Evolutionary conservation across 176 grass and related monocot genomes (phyloP).

Genomic region (Puccinellia tenuiflora): DNA sequence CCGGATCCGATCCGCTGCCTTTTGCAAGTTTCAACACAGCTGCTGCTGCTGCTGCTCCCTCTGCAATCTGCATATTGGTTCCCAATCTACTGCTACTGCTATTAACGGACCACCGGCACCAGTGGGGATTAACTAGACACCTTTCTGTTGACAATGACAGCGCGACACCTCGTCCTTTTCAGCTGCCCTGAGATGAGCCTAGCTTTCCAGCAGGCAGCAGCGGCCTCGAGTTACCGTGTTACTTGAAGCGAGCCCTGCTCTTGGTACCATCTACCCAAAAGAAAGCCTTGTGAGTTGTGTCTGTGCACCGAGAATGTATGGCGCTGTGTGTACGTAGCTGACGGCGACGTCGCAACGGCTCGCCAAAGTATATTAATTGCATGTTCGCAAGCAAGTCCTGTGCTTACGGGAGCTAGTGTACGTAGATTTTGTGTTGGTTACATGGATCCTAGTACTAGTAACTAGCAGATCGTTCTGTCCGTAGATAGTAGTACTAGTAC

Average conservation of each 20-base stretch:
- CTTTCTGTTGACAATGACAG: conserved; percentile 26
- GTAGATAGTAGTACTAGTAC: neutral
- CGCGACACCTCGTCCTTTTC: conserved; percentile 33
- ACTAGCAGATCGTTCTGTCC: neutral
- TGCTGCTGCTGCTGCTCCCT: neutral
- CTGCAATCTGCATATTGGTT: neutral
- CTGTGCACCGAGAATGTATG: too few relatives aligned
- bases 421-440: conserved; percentile 17
- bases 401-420: neutral
- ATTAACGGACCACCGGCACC: too few relatives aligned
- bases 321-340: too few relatives aligned
- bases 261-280: too few relatives aligned
- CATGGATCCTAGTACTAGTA: neutral
- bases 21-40: neutral
- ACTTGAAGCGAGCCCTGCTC: too few relatives aligned
- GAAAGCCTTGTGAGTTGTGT: too few relatives aligned
- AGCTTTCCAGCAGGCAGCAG: neutral
- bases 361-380: conserved; percentile 20
- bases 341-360: conserved; percentile 28
- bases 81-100: neutral
- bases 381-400: conserved; percentile 33
- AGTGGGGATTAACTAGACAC: conserved; percentile 1
- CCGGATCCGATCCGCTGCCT: neutral
- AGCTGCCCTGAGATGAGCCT: neutral
- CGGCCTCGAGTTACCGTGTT: too few relatives aligned